These are phyloP conservation scores for Hypomyces perniciosus DNA, from an alignment of 2,329 filamentous ascomycete genomes.

Conservation along the genomic window DNA sequence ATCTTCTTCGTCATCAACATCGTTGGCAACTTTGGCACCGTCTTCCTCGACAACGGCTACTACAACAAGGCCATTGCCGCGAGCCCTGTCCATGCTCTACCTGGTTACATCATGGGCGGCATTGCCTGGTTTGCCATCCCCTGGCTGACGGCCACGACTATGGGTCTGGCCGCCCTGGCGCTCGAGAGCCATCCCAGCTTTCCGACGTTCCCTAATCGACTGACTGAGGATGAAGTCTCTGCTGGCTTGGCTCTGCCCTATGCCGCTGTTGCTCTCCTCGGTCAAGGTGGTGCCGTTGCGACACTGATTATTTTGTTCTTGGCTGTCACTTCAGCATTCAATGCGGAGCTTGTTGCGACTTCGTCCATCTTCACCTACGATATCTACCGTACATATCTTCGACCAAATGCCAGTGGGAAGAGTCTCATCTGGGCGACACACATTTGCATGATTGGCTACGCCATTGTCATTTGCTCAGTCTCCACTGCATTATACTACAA, in stretches of 20 bases:
- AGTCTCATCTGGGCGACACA: constrained; percentile 77
- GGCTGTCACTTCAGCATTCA: constrained; percentile 81
- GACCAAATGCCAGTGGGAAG: constrained; percentile 68
- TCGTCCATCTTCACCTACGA: constrained; percentile 85
- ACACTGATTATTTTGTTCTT: constrained; percentile 81
- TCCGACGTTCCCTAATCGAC: constrained; percentile 66
- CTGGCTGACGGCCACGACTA: constrained; percentile 81
- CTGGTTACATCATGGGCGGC: constrained; percentile 82
- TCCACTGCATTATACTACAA: constrained; percentile 68
- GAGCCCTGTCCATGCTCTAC: constrained; percentile 75
- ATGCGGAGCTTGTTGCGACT: constrained; percentile 78
- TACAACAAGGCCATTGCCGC: constrained; percentile 94
- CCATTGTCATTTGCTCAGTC: constrained; percentile 70
- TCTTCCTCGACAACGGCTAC: constrained; percentile 83
- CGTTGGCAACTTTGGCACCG: constrained; percentile 76
- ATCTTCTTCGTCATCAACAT: constrained; percentile 90
- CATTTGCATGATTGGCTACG: constrained; percentile 62
- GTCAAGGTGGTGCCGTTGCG: constrained; percentile 71
- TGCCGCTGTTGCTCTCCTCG: constrained; percentile 75
- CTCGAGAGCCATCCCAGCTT: constrained; percentile 68
- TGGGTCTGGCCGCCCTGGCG: constrained; percentile 76
- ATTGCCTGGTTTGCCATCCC: constrained; percentile 90
- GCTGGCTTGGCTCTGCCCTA: constrained; percentile 82
- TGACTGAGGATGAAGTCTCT: constrained; percentile 67
- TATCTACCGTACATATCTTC: constrained; percentile 80